Conservation (phyloP, 257 asterid genomes). For the Phtheirospermum japonicum region DNA sequence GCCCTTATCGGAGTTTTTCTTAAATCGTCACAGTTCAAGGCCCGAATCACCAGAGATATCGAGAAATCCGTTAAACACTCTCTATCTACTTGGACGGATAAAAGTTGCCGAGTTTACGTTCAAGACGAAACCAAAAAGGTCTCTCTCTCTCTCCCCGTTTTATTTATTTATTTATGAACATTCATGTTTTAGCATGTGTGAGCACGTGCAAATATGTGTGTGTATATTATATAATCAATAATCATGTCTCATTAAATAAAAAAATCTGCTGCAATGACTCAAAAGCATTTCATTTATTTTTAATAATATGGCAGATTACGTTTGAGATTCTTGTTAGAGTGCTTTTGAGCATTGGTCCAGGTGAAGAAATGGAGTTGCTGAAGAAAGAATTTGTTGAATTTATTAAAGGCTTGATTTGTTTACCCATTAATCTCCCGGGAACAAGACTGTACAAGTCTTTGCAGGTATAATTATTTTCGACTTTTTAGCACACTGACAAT, state of each 20-base stretch:
- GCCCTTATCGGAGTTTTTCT: constrained; percentile 69
- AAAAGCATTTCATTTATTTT: neutral
- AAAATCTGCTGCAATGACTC: too few species aligned
- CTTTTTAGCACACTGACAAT: neutral
- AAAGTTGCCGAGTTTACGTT: constrained; percentile 36
- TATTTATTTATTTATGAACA: neutral
- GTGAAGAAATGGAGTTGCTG: constrained; percentile 65
- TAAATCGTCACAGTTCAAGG: constrained; percentile 65
- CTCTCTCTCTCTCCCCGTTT: too few species aligned
- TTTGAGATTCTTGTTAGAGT: constrained; percentile 78
- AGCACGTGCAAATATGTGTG: neutral
- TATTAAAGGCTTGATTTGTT: constrained; percentile 82
- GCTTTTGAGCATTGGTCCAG: constrained; percentile 71
- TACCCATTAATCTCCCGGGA: constrained; percentile 93
- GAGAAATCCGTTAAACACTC: constrained; percentile 45
- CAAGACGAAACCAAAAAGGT: constrained; percentile 87
- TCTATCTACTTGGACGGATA: constrained; percentile 55
- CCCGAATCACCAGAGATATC: constrained; percentile 57
- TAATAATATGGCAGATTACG: constrained; percentile 52
- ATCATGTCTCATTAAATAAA: too few species aligned
- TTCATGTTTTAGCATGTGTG: constrained; percentile 4
- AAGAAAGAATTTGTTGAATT: constrained; percentile 77
- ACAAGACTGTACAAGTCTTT: constrained; percentile 76
- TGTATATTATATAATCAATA: too few species aligned
- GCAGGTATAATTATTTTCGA: constrained; percentile 46